Conservation (phyloP, 1,139 yeast species). For the Candida gigantensis region DNA sequence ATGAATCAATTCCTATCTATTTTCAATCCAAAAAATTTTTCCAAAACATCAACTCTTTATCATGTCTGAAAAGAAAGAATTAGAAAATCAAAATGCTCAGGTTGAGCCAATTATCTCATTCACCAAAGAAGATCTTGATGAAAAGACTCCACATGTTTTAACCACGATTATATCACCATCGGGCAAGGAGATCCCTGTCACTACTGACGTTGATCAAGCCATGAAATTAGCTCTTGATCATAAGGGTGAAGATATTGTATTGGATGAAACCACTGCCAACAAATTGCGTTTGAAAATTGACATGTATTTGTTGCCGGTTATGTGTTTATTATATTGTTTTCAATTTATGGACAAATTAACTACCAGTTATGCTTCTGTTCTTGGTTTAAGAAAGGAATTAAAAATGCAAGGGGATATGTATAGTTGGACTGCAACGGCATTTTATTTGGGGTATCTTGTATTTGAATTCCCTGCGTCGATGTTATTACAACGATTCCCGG, state of each 20-base stretch:
- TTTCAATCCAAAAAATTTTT: neutral
- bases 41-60: neutral
- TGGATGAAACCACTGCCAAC: slow-evolving; percentile 20
- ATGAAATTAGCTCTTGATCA: slow-evolving; percentile 27
- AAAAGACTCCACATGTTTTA: slow-evolving; percentile 20
- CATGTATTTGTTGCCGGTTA: slow-evolving; percentile 51
- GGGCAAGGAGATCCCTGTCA: too few species aligned
- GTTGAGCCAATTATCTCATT: slow-evolving; percentile 11
- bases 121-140: slow-evolving; percentile 9
- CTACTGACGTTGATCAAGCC: slow-evolving; percentile 35
- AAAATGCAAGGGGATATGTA: slow-evolving; percentile 53
- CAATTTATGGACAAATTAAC: slow-evolving; percentile 70
- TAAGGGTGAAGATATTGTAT: slow-evolving; percentile 17
- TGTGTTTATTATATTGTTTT: slow-evolving; percentile 55
- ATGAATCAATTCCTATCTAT: neutral
- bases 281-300: slow-evolving; percentile 50
- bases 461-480: slow-evolving; percentile 49
- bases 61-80: slow-evolving; percentile 4
- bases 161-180: too few species aligned
- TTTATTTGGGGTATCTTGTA: slow-evolving; percentile 53
- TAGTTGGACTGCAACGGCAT: slow-evolving; percentile 60
- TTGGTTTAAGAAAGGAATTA: slow-evolving; percentile 54
- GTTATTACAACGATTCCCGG: slow-evolving; percentile 38
- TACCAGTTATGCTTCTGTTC: slow-evolving; percentile 58
- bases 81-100: neutral